Evolutionary conservation across 345 rosid genomes (phyloP), one percentile per base, ranked within the genome.

Genomic region (Nasturtium officinale): DNA sequence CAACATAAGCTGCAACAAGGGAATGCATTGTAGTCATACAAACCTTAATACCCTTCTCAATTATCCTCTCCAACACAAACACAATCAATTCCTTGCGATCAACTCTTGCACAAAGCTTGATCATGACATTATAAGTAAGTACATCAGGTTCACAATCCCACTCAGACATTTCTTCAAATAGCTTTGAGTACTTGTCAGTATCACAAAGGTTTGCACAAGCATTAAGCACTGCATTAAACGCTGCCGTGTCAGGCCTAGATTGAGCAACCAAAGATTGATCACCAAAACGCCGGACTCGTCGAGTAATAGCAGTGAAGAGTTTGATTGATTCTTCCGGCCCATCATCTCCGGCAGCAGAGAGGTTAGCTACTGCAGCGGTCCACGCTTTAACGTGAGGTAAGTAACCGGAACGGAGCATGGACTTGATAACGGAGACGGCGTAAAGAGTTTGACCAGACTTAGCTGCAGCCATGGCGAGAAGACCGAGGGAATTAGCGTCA

Each of bases 371-470:
- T 38, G 89, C 94, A 52, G 98, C 89, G 43, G 91, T 83, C 96
- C 96, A 94, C 0, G 97, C 97, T 75, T 87, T 94, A 28, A 94
- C 91, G 52, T 90, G 96, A 2, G 98, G 98, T 26, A 94, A 82
- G 81, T 90, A 90, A 7, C 97, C 92, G 0, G 97, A 91, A 25
- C 97, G 95, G 54, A 94, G 88, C 96, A 94, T 91, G 61, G 96
- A 94, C 56, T 87, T 87, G 71, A 94, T 73, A 10, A 94, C 67
- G 21, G 92, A 94, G 45, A 85, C 74, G 5, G 97, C 91, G 76
- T 89, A 91, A 28, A 82, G 84, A 2, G 87, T 81, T 16, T 94
- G 98, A 1, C 97, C 96, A 1, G 84, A 65, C 55, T 85, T 88
- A 7, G 97, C 83, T 1, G 98, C 90, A 43, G 92, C 75, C 67